A percentile compares a stretch with the other conserved stretches of the same genome.
phyloP scores from a whole-genome alignment of 352 stramenopile species.

The Phytophthora quininea region DNA sequence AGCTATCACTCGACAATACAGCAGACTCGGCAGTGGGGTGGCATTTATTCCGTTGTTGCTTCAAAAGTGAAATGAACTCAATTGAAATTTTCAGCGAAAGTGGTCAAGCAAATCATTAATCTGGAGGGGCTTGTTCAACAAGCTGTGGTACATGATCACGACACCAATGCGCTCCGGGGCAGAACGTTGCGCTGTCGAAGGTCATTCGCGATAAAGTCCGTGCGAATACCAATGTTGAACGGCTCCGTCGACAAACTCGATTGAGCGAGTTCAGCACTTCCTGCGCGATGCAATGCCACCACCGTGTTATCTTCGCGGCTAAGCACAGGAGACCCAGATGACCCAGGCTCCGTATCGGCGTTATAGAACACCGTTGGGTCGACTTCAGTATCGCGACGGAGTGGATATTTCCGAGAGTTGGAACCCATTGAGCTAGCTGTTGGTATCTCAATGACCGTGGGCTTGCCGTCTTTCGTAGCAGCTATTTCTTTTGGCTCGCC shows the following conservation, averaged over 20 bases:
- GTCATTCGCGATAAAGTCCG: slow-evolving; percentile 38
- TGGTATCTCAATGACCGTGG: slow-evolving; percentile 41
- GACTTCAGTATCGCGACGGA: slow-evolving; percentile 19
- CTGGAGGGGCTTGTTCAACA: too few relatives aligned
- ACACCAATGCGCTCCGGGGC: slow-evolving; percentile 25
- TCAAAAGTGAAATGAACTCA: slow-evolving; percentile 21
- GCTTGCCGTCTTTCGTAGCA: slow-evolving; percentile 46
- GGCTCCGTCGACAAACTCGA: slow-evolving; percentile 30
- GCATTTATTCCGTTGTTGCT: slow-evolving; percentile 42
- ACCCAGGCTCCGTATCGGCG: slow-evolving; percentile 71
- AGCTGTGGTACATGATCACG: neutral
- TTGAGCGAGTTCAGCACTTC: slow-evolving; percentile 38
- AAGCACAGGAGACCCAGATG: slow-evolving; percentile 65
- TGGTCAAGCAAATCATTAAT: neutral
- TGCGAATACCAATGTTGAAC: slow-evolving; percentile 36
- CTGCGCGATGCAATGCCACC: slow-evolving; percentile 69
- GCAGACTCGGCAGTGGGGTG: slow-evolving; percentile 57
- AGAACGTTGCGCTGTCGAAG: slow-evolving; percentile 32
- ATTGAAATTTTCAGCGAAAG: too few relatives aligned
- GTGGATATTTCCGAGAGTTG: neutral
- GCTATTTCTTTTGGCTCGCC: slow-evolving; percentile 70
- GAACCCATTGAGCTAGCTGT: slow-evolving; percentile 9
- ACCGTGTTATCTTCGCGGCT: slow-evolving; percentile 68
- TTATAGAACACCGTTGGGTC: slow-evolving; percentile 59
- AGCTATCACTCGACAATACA: slow-evolving; percentile 34